These are phyloP conservation scores for Rhododendron ovatum DNA, from an alignment of 148 eudicot species.

Conservation along the genomic window DNA sequence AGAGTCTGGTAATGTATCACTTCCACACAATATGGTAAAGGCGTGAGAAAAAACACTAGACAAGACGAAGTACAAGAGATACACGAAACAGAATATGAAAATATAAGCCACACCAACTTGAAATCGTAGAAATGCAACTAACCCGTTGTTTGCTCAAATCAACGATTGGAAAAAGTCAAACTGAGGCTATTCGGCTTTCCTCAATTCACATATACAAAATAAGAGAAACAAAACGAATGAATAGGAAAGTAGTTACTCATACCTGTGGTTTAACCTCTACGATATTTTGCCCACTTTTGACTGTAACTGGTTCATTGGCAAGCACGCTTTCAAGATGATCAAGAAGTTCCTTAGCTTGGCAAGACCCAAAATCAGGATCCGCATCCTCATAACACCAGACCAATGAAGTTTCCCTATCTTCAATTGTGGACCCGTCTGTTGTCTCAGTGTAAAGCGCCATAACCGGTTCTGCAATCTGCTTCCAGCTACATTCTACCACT, in stretches of 20 bases:
- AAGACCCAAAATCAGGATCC: constrained; percentile 53
- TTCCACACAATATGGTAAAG: neutral
- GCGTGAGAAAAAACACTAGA: neutral
- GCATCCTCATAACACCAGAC: constrained; percentile 52
- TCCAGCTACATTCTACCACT: constrained; percentile 35
- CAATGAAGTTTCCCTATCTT: constrained; percentile 46
- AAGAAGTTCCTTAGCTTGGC: constrained; percentile 54
- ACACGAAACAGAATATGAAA: neutral
- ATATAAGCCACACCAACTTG: neutral
- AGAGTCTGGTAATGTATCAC: neutral
- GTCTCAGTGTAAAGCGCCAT: constrained; percentile 48
- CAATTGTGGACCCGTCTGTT: constrained; percentile 50
- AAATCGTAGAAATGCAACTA: neutral
- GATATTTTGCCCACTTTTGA: constrained; percentile 42
- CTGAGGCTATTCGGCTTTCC: neutral
- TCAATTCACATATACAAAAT: neutral
- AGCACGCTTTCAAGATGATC: constrained; percentile 58
- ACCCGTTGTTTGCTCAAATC: neutral
- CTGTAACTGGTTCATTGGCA: constrained; percentile 52
- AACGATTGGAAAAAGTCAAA: neutral
- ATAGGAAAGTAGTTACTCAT: constrained; percentile 6
- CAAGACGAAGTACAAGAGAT: neutral
- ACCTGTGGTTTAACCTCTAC: constrained; percentile 67
- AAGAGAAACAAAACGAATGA: neutral
- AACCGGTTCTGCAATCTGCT: constrained; percentile 45